Evolutionary conservation across 768 basidiomycete genomes (phyloP).

Genomic region (Tricholoma bakamatsutake): DNA sequence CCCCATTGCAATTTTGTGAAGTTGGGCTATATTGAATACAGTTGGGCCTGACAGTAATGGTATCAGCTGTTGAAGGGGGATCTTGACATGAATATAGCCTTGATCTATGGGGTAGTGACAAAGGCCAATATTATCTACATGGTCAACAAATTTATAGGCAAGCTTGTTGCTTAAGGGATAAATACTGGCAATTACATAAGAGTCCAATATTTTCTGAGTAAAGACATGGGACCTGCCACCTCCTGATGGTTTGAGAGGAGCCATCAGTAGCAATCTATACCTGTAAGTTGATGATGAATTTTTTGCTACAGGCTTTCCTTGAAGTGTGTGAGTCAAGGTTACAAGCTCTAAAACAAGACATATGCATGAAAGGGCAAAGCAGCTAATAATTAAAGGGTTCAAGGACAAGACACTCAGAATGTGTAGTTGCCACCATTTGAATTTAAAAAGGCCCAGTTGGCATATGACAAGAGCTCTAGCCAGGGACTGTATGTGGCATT

Average conservation of each 20-base stretch:
- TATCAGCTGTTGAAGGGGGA: background rate
- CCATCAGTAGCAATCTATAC: background rate
- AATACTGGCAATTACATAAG: background rate
- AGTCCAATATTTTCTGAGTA: background rate
- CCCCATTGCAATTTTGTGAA: background rate
- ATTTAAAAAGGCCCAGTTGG: background rate
- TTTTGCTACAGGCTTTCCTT: background rate
- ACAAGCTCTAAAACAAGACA: background rate
- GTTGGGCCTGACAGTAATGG: background rate
- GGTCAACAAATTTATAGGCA: background rate
- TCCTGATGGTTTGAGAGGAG: background rate
- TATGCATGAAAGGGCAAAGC: background rate
- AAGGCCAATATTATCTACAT: background rate
- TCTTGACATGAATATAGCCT: background rate
- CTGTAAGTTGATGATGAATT: background rate
- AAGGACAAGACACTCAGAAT: background rate
- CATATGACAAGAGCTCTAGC: too few species aligned
- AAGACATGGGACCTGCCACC: background rate
- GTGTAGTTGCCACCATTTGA: background rate
- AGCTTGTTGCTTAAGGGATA: background rate
- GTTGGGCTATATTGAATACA: background rate
- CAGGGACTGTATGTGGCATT: too few species aligned
- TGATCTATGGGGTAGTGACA: background rate
- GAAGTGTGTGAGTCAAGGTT: background rate
- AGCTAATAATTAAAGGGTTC: background rate